phyloP scores from a whole-genome alignment of 2,329 filamentous ascomycete genomes.

The Aspergillus sp. region DNA sequence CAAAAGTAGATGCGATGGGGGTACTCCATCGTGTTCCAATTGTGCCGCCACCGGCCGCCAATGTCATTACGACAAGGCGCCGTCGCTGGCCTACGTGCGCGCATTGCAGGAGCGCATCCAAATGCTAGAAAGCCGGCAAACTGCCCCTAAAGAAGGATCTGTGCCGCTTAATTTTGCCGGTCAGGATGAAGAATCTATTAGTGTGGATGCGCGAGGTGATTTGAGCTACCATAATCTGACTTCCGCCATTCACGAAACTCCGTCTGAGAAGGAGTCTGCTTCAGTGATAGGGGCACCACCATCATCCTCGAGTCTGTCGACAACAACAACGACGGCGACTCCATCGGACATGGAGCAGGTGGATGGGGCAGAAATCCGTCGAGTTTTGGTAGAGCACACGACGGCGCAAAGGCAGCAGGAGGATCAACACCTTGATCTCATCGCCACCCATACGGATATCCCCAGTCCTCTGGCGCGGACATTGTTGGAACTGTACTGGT shows the following conservation, averaged over 20 bases:
- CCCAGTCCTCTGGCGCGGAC: constrained; percentile 16
- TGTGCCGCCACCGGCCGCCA: constrained; percentile 1
- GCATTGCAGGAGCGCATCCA: constrained; percentile 2
- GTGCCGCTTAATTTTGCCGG: background rate
- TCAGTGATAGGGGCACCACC: background rate
- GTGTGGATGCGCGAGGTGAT: constrained; percentile 2
- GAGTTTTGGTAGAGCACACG: constrained; percentile 3
- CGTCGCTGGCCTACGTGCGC: constrained; percentile 5
- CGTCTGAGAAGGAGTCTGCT: background rate
- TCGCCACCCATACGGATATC: constrained; percentile 16
- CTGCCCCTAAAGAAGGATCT: background rate
- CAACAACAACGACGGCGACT: background rate
- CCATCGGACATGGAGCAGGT: background rate
- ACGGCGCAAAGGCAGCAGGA: constrained; percentile 3
- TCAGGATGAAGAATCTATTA: constrained; percentile 1
- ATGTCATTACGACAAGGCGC: constrained; percentile 5
- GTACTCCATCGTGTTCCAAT: constrained; percentile 1
- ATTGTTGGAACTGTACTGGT: constrained; percentile 23
- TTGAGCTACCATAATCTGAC: constrained; percentile 4
- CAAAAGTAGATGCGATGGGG: constrained; percentile 6
- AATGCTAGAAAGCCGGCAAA: background rate
- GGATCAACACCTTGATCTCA: constrained; percentile 1
- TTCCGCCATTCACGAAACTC: constrained; percentile 5
- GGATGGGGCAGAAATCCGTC: background rate
- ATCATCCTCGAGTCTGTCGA: background rate